Evolutionary conservation across 73 alveolate genomes (phyloP).

Genomic region (Paramecium pentaurelia): DNA sequence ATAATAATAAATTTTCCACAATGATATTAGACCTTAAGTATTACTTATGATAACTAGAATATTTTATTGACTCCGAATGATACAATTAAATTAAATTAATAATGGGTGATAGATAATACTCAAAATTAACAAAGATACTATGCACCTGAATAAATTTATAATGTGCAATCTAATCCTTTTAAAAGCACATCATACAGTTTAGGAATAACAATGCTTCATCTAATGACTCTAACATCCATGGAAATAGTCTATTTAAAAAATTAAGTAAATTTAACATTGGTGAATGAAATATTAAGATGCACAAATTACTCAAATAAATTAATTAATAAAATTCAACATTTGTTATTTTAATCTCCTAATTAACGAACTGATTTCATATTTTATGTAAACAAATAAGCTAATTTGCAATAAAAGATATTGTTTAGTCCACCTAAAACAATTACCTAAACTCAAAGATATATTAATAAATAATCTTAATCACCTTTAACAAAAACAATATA

Average conservation of each 20-base stretch:
- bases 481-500: background rate
- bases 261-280: background rate
- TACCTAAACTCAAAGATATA: background rate
- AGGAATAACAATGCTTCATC: background rate
- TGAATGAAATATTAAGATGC: background rate
- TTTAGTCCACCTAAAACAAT: background rate
- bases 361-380: background rate
- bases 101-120: background rate
- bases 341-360: background rate
- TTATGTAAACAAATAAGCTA: too few relatives aligned
- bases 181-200: background rate
- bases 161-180: background rate
- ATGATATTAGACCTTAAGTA: conserved; percentile 3
- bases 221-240: background rate
- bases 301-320: background rate
- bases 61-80: background rate
- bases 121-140: background rate
- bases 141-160: background rate
- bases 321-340: background rate
- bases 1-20: background rate
- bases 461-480: background rate
- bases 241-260: background rate
- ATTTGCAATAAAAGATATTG: too few relatives aligned
- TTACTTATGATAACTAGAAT: background rate
- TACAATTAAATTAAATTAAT: background rate